phyloP scores from a whole-genome alignment of 208 protist species.

The Spongospora subterranea region DNA sequence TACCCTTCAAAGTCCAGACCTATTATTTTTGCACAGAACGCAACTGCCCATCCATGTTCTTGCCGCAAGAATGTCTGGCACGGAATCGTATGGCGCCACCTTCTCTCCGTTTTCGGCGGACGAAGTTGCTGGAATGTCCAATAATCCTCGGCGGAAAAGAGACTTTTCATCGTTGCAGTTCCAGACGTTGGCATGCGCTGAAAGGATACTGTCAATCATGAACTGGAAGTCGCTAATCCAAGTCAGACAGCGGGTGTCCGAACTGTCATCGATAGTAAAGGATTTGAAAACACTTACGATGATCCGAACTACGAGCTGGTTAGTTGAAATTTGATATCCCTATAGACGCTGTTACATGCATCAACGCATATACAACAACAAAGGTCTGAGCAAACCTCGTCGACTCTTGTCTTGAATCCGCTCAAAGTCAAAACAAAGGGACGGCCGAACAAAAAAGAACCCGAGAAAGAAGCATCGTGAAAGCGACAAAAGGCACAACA shows the following conservation, averaged over 20 bases:
- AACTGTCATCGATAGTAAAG: not conserved
- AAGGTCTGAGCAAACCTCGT: not conserved
- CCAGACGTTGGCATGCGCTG: not conserved
- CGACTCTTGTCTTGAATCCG: not conserved
- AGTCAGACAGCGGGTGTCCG: not conserved
- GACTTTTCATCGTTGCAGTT: not conserved
- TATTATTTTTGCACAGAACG: not conserved
- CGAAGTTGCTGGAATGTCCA: not conserved
- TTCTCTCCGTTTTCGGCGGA: not conserved
- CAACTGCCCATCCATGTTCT: not conserved
- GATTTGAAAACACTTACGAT: not conserved
- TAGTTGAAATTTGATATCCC: not conserved
- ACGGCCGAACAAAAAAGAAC: not conserved
- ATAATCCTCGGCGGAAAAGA: not conserved
- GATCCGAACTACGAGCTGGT: not conserved
- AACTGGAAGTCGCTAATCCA: not conserved
- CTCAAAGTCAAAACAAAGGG: not conserved
- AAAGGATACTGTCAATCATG: not conserved
- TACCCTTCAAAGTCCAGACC: not conserved
- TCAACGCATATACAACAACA: not conserved
- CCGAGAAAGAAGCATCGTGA: not conserved
- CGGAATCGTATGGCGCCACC: not conserved
- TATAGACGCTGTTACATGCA: not conserved
- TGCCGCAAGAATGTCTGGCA: not conserved
- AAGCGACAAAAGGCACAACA: no score